Evolutionary conservation across 2,329 filamentous ascomycete species (phyloP).

Genomic region (Botryotinia globosa): DNA sequence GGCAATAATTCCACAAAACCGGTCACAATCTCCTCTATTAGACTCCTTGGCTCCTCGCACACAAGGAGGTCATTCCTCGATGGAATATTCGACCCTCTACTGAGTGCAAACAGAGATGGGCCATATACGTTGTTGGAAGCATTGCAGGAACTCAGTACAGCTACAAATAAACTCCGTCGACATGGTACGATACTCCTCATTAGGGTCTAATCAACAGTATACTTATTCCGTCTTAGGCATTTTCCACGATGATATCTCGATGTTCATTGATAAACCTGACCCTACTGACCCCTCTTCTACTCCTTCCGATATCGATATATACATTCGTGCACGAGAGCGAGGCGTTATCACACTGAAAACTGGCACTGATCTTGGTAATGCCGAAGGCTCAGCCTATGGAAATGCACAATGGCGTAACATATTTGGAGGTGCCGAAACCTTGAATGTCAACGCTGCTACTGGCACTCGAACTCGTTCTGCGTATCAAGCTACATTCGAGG

Average conservation of each 20-base stretch:
- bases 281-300: conserved; percentile 65
- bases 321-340: conserved; percentile 74
- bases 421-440: conserved; percentile 86
- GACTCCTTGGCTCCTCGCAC: conserved; percentile 76
- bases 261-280: conserved; percentile 77
- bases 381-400: conserved; percentile 89
- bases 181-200: conserved; percentile 60
- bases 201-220: not conserved
- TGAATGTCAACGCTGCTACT: conserved; percentile 81
- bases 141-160: conserved; percentile 66
- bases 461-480: conserved; percentile 89
- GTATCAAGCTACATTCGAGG: conserved; percentile 82
- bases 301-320: conserved; percentile 77
- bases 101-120: conserved; percentile 63
- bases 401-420: conserved; percentile 87
- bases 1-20: conserved; percentile 81
- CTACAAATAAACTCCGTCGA: conserved; percentile 70
- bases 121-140: conserved; percentile 79
- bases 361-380: conserved; percentile 89
- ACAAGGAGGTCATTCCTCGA: conserved; percentile 84
- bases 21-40: conserved; percentile 81
- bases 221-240: conserved; percentile 58
- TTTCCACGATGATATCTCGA: conserved; percentile 76
- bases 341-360: conserved; percentile 86
- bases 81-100: conserved; percentile 72